These are phyloP conservation scores for Pyrenochaeta sp. DNA, from an alignment of 2,329 filamentous ascomycete genomes.

Conservation along the genomic window DNA sequence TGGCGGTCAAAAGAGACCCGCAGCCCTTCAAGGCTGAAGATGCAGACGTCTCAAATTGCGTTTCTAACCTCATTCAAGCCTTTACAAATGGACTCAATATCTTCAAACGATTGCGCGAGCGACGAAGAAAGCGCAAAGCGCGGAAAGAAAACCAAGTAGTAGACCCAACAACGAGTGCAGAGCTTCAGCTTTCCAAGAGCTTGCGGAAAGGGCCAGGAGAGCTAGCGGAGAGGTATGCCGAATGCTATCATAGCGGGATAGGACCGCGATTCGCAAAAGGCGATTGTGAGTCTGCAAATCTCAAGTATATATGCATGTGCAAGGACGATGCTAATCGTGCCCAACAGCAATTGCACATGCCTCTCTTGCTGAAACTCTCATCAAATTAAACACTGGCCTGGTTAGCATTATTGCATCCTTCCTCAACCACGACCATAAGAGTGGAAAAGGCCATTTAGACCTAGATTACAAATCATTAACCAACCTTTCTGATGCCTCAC, in stretches of 20 bases:
- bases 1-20: slow-evolving; percentile 34
- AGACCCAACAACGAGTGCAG: slow-evolving; percentile 39
- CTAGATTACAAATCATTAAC: slow-evolving; percentile 57
- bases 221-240: slow-evolving; percentile 53
- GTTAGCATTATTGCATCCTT: slow-evolving; percentile 57
- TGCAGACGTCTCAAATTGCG: slow-evolving; percentile 44
- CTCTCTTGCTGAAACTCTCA: slow-evolving; percentile 55
- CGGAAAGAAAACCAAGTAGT: slow-evolving; percentile 25
- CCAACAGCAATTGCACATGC: slow-evolving; percentile 55
- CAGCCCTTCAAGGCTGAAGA: slow-evolving; percentile 26
- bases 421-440: slow-evolving; percentile 47
- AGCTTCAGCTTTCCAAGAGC: slow-evolving; percentile 51
- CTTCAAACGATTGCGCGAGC: slow-evolving; percentile 53
- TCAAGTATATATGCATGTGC: background rate
- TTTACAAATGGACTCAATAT: slow-evolving; percentile 57
- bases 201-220: slow-evolving; percentile 53
- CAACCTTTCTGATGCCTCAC: slow-evolving; percentile 55
- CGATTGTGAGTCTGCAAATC: slow-evolving; percentile 49
- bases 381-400: slow-evolving; percentile 58
- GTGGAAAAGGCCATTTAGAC: slow-evolving; percentile 35
- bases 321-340: background rate
- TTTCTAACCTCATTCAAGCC: slow-evolving; percentile 54
- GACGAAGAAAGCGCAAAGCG: slow-evolving; percentile 41
- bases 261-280: slow-evolving; percentile 54
- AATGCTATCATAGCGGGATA: slow-evolving; percentile 43